Percentiles rank a stretch among this genome's conserved stretches.
Conservation (phyloP, 2,329 filamentous ascomycete genomes). For the Reticulascus tulasneorum region DNA sequence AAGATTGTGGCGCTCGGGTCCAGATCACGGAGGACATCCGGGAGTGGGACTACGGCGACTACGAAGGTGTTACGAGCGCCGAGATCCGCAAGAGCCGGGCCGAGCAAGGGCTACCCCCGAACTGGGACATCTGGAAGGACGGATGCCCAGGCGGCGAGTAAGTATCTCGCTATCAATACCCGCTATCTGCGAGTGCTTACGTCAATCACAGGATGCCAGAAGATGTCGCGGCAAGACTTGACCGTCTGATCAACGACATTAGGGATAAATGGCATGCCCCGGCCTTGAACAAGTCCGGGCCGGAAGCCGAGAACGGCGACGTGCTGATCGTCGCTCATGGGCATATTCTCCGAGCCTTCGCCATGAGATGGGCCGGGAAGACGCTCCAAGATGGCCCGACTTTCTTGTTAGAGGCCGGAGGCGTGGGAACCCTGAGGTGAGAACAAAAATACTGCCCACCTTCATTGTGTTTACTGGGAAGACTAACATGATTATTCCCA, state of each 20-base stretch:
- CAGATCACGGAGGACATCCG: slow-evolving; percentile 69
- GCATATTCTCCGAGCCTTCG: slow-evolving; percentile 83
- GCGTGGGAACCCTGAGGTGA: slow-evolving; percentile 73
- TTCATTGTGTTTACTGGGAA: too few species aligned
- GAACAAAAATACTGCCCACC: too few species aligned
- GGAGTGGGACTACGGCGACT: slow-evolving; percentile 86
- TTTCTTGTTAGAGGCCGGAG: slow-evolving; percentile 85
- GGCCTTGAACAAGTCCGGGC: slow-evolving; percentile 42
- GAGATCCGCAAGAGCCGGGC: slow-evolving; percentile 60
- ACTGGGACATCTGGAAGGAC: slow-evolving; percentile 88
- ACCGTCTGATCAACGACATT: slow-evolving; percentile 73
- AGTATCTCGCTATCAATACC: slow-evolving; percentile 26
- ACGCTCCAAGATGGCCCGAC: slow-evolving; percentile 70
- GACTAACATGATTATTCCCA: too few species aligned
- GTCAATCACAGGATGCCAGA: slow-evolving; percentile 53
- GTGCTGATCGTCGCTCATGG: slow-evolving; percentile 76
- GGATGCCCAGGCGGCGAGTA: slow-evolving; percentile 83
- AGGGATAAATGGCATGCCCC: slow-evolving; percentile 60
- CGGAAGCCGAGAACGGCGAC: slow-evolving; percentile 31
- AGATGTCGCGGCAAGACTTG: slow-evolving; percentile 69
- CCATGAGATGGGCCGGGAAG: slow-evolving; percentile 79
- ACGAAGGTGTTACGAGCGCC: slow-evolving; percentile 73
- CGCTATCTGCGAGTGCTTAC: slow-evolving; percentile 1
- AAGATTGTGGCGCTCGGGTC: slow-evolving; percentile 55
- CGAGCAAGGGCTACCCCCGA: slow-evolving; percentile 50